Evolutionary conservation across 208 protist species (phyloP), one percentile per base, ranked within the genome.

Genomic region (Leishmania martiniquensis): DNA sequence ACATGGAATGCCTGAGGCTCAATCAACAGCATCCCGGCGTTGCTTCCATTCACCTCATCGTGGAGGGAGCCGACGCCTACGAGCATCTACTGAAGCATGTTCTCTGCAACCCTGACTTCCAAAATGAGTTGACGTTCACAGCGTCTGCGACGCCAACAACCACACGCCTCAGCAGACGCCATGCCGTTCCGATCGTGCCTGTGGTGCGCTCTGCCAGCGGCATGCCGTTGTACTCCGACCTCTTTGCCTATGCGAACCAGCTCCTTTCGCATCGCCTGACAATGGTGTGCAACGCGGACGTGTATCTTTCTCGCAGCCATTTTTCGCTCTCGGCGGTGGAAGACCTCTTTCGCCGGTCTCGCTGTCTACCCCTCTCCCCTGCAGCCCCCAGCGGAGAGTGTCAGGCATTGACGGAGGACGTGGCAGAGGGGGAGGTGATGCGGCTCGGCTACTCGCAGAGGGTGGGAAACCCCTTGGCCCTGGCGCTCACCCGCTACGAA

Each of bases 241-340:
- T 97, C 13, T 97, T 97, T 72, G 29, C 72, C 4, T 72, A 93
- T 68, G 94, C 92, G 0, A 95, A 93, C 75, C 80, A 88, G 66
- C 62, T 94, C 25, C 82, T 95, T 7, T 52, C 69, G 0, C 83
- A 84, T 22, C 60, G 78, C 44, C 84, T 95, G 17, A 77, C 80
- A 12, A 96, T 97, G 94, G 80, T 97, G 60, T 95, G 91, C 80
- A 97, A 97, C 81, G 91, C 92, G 0, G 92, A 97, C 75, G 86
- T 97, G 25, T 91, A 93, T 78, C 77, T 96, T 15, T 88, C 89
- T 10, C 75, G 73, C 1, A 5, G 9, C 7, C 57, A 85, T 55
- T 91, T 92, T 39, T 66, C 62, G 57, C 80, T 94, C 4, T 1
- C 45, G 0, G 77, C 79, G 2, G 76, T 91, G 1, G 65, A 80